Evolutionary conservation across 176 grass and related monocot species (phyloP).

Genomic region (Ananas comosus): DNA sequence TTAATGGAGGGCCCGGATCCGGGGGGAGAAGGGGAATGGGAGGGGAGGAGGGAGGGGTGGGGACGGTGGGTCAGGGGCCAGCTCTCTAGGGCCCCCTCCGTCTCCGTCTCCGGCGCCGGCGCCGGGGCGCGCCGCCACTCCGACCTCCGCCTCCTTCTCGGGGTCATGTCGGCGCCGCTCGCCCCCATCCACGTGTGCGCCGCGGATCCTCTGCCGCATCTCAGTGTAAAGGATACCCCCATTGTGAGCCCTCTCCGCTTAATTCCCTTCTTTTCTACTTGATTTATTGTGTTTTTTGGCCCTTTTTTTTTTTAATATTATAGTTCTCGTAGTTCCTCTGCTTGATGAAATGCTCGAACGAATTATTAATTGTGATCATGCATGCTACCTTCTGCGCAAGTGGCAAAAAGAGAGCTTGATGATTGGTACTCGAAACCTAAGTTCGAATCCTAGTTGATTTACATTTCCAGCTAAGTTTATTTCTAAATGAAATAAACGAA

Average conservation of each 20-base stretch:
- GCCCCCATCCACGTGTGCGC: conserved; percentile 67
- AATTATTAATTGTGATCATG: background rate
- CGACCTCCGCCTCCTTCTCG: conserved; percentile 65
- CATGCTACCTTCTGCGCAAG: too few species aligned
- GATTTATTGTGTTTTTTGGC: background rate
- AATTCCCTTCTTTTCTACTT: background rate
- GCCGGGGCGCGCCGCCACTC: conserved; percentile 25
- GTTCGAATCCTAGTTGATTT: too few species aligned
- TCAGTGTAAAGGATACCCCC: conserved; percentile 85
- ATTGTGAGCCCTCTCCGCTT: conserved; percentile 38
- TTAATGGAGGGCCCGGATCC: conserved; percentile 79
- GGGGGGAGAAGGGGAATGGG: conserved; percentile 29
- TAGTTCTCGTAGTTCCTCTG: background rate
- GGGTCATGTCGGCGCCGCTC: conserved; percentile 78
- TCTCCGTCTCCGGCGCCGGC: background rate
- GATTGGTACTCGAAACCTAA: too few species aligned
- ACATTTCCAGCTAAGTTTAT: too few species aligned
- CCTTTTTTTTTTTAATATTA: background rate
- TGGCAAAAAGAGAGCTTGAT: too few species aligned
- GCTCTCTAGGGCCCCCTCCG: conserved; percentile 36
- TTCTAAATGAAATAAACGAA: too few species aligned
- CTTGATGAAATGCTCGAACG: conserved; percentile 4
- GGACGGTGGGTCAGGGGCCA: conserved; percentile 56
- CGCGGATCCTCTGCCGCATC: conserved; percentile 68
- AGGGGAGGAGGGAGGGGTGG: conserved; percentile 48